These are phyloP conservation scores for Fusarium anguioides DNA, from an alignment of 2,329 filamentous ascomycete genomes.

Conservation along the genomic window DNA sequence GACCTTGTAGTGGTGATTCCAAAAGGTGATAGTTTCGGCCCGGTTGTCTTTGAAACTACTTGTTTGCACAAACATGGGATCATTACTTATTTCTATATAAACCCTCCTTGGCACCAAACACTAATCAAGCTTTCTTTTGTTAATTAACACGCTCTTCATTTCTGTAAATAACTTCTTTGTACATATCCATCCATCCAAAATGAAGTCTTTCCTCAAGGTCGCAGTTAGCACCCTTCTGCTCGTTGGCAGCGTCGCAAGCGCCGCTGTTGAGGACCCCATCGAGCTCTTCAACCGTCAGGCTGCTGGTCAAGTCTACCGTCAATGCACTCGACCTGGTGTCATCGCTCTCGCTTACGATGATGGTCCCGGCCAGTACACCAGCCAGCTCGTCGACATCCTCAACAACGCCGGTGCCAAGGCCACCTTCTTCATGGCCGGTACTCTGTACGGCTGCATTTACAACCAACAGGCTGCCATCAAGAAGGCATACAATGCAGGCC, in stretches of 20 bases:
- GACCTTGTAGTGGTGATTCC: not conserved
- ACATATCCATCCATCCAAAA: slow-evolving; percentile 2
- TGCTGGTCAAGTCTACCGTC: slow-evolving; percentile 57
- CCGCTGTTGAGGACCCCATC: slow-evolving; percentile 51
- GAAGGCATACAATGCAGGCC: slow-evolving; percentile 61
- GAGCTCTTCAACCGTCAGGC: slow-evolving; percentile 53
- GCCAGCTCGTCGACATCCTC: slow-evolving; percentile 61
- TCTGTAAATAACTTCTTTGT: not conserved
- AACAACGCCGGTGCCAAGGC: slow-evolving; percentile 61
- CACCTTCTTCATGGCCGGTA: slow-evolving; percentile 66
- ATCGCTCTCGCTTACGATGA: slow-evolving; percentile 66
- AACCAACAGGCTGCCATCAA: slow-evolving; percentile 64
- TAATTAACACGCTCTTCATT: not conserved
- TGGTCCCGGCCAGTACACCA: slow-evolving; percentile 62
- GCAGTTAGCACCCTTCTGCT: slow-evolving; percentile 32
- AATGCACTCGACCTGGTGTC: slow-evolving; percentile 57
- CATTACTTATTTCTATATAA: slow-evolving; percentile 13
- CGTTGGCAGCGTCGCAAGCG: slow-evolving; percentile 43
- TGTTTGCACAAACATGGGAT: not conserved
- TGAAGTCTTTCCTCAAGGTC: slow-evolving; percentile 22
- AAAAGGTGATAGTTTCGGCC: not conserved
- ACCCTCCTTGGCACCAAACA: not conserved
- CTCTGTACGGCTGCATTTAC: slow-evolving; percentile 63
- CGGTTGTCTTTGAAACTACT: not conserved
- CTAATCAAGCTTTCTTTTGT: not conserved